Percentiles rank a stretch among this genome's conserved stretches.
Conservation (phyloP, 2,329 filamentous ascomycete species). For the Fusarium veterinarium region DNA sequence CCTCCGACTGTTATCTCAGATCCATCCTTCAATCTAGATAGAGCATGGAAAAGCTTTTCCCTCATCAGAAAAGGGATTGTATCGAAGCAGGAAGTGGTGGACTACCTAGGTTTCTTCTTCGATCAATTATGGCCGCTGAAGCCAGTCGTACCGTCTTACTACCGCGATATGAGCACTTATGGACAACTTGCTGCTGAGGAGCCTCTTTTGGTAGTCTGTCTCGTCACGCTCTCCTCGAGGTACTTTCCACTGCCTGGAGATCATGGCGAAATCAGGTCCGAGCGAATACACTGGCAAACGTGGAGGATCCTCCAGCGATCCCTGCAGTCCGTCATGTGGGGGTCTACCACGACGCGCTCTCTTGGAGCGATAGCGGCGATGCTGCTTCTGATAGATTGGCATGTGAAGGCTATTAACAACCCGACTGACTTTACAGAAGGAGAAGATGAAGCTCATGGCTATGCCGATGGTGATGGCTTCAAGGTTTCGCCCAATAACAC, state of each 20-base stretch:
- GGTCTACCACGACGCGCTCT: conserved; percentile 17
- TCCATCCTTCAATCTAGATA: background rate
- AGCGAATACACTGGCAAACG: conserved; percentile 31
- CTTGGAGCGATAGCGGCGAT: conserved; percentile 23
- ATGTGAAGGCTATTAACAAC: conserved; percentile 34
- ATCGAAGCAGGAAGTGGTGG: conserved; percentile 18
- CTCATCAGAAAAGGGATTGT: conserved; percentile 23
- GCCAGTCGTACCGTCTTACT: conserved; percentile 19
- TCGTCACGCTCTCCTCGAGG: conserved; percentile 25
- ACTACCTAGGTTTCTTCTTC: conserved; percentile 26
- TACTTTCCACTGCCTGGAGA: conserved; percentile 9
- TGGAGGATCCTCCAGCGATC: conserved; percentile 23
- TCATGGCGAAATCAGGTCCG: conserved; percentile 22
- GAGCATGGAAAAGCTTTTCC: conserved; percentile 15
- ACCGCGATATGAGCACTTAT: conserved; percentile 4
- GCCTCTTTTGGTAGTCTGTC: conserved; percentile 17
- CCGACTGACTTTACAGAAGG: conserved; percentile 30
- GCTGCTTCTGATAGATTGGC: conserved; percentile 30
- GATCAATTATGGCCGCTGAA: conserved; percentile 23
- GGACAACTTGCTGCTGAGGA: conserved; percentile 11
- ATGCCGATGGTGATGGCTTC: background rate
- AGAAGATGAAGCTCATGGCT: conserved; percentile 5
- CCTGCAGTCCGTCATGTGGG: conserved; percentile 28
- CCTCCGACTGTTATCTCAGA: background rate
- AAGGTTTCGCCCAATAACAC: background rate